Conservation (phyloP, 2,329 filamentous ascomycete species). For the Colletotrichum sp. region DNA sequence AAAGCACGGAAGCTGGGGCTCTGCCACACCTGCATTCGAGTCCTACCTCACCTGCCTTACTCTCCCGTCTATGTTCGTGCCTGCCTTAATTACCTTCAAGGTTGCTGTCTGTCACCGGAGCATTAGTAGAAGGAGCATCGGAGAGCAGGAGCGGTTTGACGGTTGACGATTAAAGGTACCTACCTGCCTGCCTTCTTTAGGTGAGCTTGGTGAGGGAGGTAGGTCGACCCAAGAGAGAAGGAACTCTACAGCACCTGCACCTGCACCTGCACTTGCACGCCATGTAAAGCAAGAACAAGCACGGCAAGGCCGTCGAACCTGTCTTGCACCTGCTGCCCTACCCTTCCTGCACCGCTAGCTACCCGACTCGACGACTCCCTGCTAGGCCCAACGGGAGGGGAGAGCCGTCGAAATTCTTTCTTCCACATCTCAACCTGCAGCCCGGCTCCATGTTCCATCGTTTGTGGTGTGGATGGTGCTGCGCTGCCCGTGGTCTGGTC, state of each 20-base stretch:
- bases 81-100: not conserved
- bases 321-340: not conserved
- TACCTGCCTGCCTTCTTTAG: not conserved
- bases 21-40: not conserved
- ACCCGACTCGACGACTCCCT: not conserved
- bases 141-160: not conserved
- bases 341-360: not conserved
- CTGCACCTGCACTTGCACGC: not conserved
- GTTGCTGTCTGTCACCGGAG: not conserved
- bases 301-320: not conserved
- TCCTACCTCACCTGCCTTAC: not conserved
- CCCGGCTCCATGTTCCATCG: not conserved
- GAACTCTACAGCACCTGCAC: not conserved
- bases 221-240: not conserved
- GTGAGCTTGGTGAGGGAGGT: not conserved
- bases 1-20: slow-evolving; percentile 1
- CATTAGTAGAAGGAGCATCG: not conserved
- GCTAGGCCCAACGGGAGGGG: not conserved
- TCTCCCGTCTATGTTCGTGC: not conserved
- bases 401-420: not conserved
- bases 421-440: not conserved
- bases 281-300: not conserved
- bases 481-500: not conserved
- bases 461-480: not conserved
- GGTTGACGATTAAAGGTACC: not conserved